Conservation (phyloP, 495 filamentous ascomycete species). For the Tuber calosporum region DNA sequence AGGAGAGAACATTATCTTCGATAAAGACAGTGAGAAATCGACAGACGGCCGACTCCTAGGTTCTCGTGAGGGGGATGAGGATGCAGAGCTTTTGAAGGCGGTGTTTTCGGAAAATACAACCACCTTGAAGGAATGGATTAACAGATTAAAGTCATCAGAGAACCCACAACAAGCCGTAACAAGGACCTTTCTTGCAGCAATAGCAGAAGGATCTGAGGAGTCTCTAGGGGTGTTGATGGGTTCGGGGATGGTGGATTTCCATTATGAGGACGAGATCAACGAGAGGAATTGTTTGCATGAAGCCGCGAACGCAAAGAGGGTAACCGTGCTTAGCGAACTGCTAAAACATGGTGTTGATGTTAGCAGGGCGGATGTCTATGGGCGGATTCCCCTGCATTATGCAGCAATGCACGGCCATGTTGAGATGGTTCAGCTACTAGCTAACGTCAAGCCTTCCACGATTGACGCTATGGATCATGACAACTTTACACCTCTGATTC, state of each 20-base stretch:
- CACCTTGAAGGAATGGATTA: constrained; percentile 58
- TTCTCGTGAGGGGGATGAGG: constrained; percentile 76
- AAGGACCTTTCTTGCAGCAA: constrained; percentile 76
- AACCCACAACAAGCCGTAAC: constrained; percentile 68
- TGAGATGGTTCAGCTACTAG: constrained; percentile 69
- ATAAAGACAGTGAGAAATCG: constrained; percentile 58
- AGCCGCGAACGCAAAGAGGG: constrained; percentile 79
- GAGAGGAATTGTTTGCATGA: constrained; percentile 93
- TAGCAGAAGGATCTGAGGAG: constrained; percentile 74
- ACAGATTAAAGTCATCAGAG: constrained; percentile 50
- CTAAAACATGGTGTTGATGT: constrained; percentile 64
- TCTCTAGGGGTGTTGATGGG: constrained; percentile 68
- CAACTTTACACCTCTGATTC: constrained; percentile 93
- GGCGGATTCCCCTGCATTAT: constrained; percentile 88
- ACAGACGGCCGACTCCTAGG: constrained; percentile 57
- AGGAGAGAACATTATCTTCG: constrained; percentile 80
- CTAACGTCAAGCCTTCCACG: constrained; percentile 54
- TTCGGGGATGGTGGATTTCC: constrained; percentile 74
- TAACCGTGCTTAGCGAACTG: constrained; percentile 66
- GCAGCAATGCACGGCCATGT: constrained; percentile 88
- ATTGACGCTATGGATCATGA: constrained; percentile 87
- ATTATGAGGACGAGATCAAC: constrained; percentile 92
- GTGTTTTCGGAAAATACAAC: constrained; percentile 65
- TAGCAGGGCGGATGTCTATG: constrained; percentile 81
- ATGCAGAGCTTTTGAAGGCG: constrained; percentile 79